Evolutionary conservation across 352 stramenopile species (phyloP).

Genomic region (Pseudoperonospora humuli): DNA sequence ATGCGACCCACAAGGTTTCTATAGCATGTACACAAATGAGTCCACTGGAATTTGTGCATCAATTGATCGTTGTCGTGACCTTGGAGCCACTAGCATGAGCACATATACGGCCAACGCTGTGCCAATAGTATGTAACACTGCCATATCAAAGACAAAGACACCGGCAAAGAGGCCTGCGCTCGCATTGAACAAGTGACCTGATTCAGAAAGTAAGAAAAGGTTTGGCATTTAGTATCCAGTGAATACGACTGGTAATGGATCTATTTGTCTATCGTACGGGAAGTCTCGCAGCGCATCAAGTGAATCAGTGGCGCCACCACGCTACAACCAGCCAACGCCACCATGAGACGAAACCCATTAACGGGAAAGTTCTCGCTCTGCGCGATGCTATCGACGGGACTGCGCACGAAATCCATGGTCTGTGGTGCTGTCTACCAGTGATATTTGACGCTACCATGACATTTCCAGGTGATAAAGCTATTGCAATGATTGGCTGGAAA

Average conservation of each 20-base stretch:
- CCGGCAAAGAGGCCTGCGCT: slow-evolving; percentile 49
- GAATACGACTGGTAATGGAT: neutral
- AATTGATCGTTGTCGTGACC: slow-evolving; percentile 23
- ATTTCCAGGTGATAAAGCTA: slow-evolving; percentile 8
- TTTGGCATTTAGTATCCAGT: neutral
- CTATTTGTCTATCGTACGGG: slow-evolving; percentile 32
- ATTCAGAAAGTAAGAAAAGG: slow-evolving; percentile 2
- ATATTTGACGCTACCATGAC: slow-evolving; percentile 14
- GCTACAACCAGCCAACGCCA: slow-evolving; percentile 57
- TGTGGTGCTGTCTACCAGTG: slow-evolving; percentile 7
- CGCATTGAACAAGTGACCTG: slow-evolving; percentile 73
- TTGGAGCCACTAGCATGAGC: slow-evolving; percentile 54
- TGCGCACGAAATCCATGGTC: slow-evolving; percentile 53
- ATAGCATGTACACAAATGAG: slow-evolving; percentile 1
- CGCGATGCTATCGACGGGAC: slow-evolving; percentile 57
- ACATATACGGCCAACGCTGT: slow-evolving; percentile 54
- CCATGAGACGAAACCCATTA: slow-evolving; percentile 68
- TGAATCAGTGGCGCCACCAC: slow-evolving; percentile 63
- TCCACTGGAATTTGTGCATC: slow-evolving; percentile 1
- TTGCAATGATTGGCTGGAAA: slow-evolving; percentile 23
- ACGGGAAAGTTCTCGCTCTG: slow-evolving; percentile 67
- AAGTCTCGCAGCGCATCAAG: slow-evolving; percentile 40
- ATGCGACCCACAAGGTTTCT: slow-evolving; percentile 61
- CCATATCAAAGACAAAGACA: slow-evolving; percentile 75
- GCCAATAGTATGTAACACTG: slow-evolving; percentile 64